Evolutionary conservation across 441 rosid species (phyloP), one percentile per base, ranked within the genome.

Genomic region (Bruguiera hainesii): DNA sequence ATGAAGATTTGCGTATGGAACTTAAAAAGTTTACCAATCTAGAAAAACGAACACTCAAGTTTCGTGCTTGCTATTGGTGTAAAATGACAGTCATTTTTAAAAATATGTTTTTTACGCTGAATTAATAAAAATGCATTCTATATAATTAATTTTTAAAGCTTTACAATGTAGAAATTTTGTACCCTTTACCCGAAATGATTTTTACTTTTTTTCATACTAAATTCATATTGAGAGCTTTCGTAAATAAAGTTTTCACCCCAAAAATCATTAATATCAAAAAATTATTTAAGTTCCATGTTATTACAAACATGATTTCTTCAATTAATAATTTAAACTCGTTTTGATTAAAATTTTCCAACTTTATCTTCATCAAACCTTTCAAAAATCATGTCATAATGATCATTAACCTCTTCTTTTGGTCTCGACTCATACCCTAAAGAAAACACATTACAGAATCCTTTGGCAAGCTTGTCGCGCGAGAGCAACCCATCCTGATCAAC

Each of bases 201-300:
- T 31, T 31, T 31, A 4, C 33, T 4, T 9, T 4, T 37, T 10
- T 10, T 37, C 13, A 3, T 37, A 11, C 42, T 37, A 8, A 3
- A 37, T 75, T 82, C 87, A 65, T 79, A 81, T 35, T 79, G 72
- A 63, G 78, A 29, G 82, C 89, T 60, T 81, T 76, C 82, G 78
- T 75, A 29, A 85, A 71, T 76, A 81, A 63, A 42, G 88, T 81
- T 18, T 75, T 77, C 18, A 69, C 52, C 61, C 75, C 79, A 50
- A 84, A 75, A 59, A 64, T 83, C 68, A 83, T 66, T 0, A 78
- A 31, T 15, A 83, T 77, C 4, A 81, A 83, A 49, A 80, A 61
- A 9, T 76, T 52, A 0, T 86, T 85, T 6, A 84, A 61, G 58
- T 84, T 80, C 1, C 63, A 64, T 31, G 80, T 87, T 76, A 83